Evolutionary conservation across 768 basidiomycete genomes (phyloP), one percentile per base, ranked within the genome.

Genomic region (Mrakia blollopis): DNA sequence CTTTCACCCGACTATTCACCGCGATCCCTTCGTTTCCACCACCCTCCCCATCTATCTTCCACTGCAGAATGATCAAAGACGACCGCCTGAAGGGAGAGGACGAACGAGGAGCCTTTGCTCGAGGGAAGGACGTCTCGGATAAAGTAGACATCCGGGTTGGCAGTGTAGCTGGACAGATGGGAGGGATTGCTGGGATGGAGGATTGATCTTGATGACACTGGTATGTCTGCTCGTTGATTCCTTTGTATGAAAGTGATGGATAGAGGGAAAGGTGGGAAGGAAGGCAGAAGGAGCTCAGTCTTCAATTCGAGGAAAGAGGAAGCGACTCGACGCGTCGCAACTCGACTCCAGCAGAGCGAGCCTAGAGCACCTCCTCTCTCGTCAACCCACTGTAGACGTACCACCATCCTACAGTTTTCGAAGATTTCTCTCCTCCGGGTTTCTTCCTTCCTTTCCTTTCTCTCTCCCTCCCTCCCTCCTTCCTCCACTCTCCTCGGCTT

Each of bases 41-140:
- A 0, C n/a, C 21, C 18, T 25, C 18, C 60, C 32, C 65, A 25
- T 54, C 21, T 41, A 44, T 44, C 11, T 14, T 44, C 5, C 39
- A 41, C 75, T 57, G 44, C 80, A 95, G 94, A 67, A 91, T 96
- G 90, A 85, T 97, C 79, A 93, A 91, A 83, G 94, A 97, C 83
- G 92, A 94, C 35, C 90, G 94, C 6, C 83, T 88, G 50, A 90
- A 90, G 79, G 82, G 86, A 63, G 85, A 87, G 57, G 77, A 78
- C 39, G 44, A 57, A 41, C 65, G 77, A 11, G 77, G 77, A 1
- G 77, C 77, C 4, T 78, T 78, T 23, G 77, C 73, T 21, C 76
- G 76, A 37, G 71, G 71, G 25, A 61, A 67, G 54, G 76, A 77
- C 47, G 76, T 77, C 7, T 54, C 47, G 23, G 76, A 77, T 52